These are phyloP conservation scores for Neltuma alba DNA, from an alignment of 306 rosid species.

Conservation along the genomic window DNA sequence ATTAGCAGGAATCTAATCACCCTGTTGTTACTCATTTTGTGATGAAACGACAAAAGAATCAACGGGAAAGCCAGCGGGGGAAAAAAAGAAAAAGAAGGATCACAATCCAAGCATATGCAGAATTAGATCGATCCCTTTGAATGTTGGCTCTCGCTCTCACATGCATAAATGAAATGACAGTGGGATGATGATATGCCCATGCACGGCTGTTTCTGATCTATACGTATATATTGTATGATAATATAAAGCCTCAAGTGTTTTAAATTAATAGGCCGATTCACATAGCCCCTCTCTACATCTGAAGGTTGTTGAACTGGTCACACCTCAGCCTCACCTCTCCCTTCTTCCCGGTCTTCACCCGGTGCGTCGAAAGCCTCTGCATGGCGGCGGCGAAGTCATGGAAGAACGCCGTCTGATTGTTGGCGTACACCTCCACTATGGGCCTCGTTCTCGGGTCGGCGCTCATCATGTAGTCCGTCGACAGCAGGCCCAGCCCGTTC, in stretches of 20 bases:
- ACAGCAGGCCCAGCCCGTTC: constrained; percentile 46
- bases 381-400: constrained; percentile 43
- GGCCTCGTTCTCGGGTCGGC: constrained; percentile 48
- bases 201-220: background rate
- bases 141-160: background rate
- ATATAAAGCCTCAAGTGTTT: background rate
- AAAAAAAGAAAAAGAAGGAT: too few relatives aligned
- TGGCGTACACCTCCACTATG: constrained; percentile 43
- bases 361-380: constrained; percentile 30
- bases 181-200: background rate
- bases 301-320: constrained; percentile 40
- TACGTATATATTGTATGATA: background rate
- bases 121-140: background rate
- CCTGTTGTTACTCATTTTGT: background rate
- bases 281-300: background rate
- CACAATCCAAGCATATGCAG: background rate
- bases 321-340: constrained; percentile 57
- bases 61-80: too few relatives aligned
- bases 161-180: too few relatives aligned
- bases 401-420: constrained; percentile 42
- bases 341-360: constrained; percentile 35
- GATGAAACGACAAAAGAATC: background rate
- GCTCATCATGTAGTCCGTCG: constrained; percentile 31
- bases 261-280: background rate
- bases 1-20: background rate